These are phyloP conservation scores for Phylloporus sp. DNA, from an alignment of 768 basidiomycete genomes.

Conservation along the genomic window DNA sequence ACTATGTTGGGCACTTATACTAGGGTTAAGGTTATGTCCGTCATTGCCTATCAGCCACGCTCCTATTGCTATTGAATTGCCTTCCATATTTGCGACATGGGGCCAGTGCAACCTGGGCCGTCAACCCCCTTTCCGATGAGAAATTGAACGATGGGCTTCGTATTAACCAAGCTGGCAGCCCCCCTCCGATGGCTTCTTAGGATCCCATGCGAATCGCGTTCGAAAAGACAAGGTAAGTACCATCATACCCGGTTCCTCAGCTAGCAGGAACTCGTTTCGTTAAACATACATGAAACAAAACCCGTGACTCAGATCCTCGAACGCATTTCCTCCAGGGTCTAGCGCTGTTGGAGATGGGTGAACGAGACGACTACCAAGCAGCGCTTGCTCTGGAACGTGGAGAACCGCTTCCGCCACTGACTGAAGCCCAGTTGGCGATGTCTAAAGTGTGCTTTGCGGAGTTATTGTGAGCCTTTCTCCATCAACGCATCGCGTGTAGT, in stretches of 20 bases:
- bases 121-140: background rate
- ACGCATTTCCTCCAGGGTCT: background rate
- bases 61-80: background rate
- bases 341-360: slow-evolving; percentile 11
- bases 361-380: slow-evolving; percentile 14
- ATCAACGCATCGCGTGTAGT: too few species aligned
- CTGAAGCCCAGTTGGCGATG: slow-evolving; percentile 20
- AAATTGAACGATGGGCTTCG: slow-evolving; percentile 5
- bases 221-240: slow-evolving; percentile 5
- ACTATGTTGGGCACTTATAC: too few species aligned
- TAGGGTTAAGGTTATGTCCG: background rate
- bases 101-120: too few species aligned
- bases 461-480: slow-evolving; percentile 5
- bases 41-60: background rate
- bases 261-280: background rate
- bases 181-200: background rate
- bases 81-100: background rate
- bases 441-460: slow-evolving; percentile 9
- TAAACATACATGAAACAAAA: background rate
- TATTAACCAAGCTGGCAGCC: slow-evolving; percentile 1
- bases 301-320: slow-evolving; percentile 6
- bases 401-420: slow-evolving; percentile 15
- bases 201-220: background rate
- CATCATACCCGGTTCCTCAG: background rate
- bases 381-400: slow-evolving; percentile 34